A percentile compares a stretch with the other conserved stretches of the same genome.
Evolutionary conservation across 2,329 filamentous ascomycete genomes (phyloP).

Genomic region (Fusarium sp.): DNA sequence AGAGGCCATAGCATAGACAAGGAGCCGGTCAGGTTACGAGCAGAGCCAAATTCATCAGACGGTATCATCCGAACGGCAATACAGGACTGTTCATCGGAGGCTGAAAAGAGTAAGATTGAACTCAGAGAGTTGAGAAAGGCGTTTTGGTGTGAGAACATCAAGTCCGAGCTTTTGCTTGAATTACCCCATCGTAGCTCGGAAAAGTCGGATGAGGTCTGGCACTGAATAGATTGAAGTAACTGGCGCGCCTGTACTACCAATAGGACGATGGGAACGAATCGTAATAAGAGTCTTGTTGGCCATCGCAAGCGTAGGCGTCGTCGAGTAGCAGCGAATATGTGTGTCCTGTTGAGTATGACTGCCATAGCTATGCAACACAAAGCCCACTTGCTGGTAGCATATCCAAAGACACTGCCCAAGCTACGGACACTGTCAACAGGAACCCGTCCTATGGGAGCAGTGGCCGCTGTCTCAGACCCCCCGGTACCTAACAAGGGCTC

Average conservation of each 20-base stretch:
- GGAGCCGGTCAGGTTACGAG: conserved; percentile 73
- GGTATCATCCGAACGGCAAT: conserved; percentile 75
- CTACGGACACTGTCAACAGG: conserved; percentile 70
- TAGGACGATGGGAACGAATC: conserved; percentile 74
- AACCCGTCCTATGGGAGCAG: conserved; percentile 53
- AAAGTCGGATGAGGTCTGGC: conserved; percentile 84
- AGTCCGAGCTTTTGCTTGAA: conserved; percentile 67
- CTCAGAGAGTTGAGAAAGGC: conserved; percentile 76
- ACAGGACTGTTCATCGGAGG: conserved; percentile 79
- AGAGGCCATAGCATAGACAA: conserved; percentile 79
- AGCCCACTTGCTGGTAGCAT: conserved; percentile 92
- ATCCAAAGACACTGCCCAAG: conserved; percentile 86
- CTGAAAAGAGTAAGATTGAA: conserved; percentile 75
- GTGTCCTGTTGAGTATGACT: conserved; percentile 86
- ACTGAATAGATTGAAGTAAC: conserved; percentile 86
- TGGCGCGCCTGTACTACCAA: conserved; percentile 73
- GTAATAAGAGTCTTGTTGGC: conserved; percentile 73
- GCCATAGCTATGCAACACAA: conserved; percentile 86
- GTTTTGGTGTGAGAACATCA: conserved; percentile 76
- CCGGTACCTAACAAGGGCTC: conserved; percentile 32
- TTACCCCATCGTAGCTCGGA: conserved; percentile 74
- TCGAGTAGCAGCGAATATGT: conserved; percentile 90
- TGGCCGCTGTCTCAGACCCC: conserved; percentile 21
- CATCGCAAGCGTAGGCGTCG: conserved; percentile 80
- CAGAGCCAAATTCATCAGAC: conserved; percentile 56